Evolutionary conservation across 371 early-diverging fungal species (phyloP).

Genomic region (Zancudomyces culisetae): DNA sequence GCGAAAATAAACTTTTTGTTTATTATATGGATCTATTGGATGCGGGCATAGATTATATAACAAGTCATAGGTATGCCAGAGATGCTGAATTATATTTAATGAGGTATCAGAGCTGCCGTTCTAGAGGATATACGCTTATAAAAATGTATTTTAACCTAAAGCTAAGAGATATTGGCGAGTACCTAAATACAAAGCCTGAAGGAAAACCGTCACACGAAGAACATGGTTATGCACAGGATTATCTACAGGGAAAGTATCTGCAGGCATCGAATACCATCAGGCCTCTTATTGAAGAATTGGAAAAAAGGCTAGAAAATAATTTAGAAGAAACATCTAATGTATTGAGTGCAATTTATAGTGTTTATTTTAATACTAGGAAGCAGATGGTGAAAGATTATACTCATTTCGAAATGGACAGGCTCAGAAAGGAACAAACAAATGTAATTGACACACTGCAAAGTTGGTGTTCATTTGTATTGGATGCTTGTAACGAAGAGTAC

Average conservation of each 20-base stretch:
- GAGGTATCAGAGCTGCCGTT: conserved; percentile 79
- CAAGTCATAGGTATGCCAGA: conserved; percentile 39
- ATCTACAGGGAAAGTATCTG: neutral
- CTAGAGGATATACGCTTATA: conserved; percentile 68
- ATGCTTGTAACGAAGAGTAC: conserved; percentile 61
- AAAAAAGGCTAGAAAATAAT: conserved; percentile 15
- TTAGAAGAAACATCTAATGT: conserved; percentile 1
- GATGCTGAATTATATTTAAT: conserved; percentile 78
- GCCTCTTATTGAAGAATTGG: conserved; percentile 9
- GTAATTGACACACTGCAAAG: conserved; percentile 26
- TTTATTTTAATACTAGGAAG: conserved; percentile 58
- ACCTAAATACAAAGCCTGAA: conserved; percentile 42
- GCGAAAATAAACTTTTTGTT: conserved; percentile 50
- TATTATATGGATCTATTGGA: conserved; percentile 58
- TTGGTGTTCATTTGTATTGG: conserved; percentile 45
- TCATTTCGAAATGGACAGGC: neutral
- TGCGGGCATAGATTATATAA: conserved; percentile 57
- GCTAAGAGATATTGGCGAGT: conserved; percentile 37
- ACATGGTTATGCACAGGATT: neutral
- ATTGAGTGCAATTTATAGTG: conserved; percentile 3
- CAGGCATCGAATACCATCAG: neutral
- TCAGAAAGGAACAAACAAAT: conserved; percentile 10
- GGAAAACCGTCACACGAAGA: conserved; percentile 10
- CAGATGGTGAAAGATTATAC: conserved; percentile 23
- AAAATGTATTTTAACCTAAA: conserved; percentile 61